Percentiles rank a stretch among this genome's conserved stretches.
Evolutionary conservation across 202 grass and related monocot genomes (phyloP).

Genomic region (Eragrostis tef): DNA sequence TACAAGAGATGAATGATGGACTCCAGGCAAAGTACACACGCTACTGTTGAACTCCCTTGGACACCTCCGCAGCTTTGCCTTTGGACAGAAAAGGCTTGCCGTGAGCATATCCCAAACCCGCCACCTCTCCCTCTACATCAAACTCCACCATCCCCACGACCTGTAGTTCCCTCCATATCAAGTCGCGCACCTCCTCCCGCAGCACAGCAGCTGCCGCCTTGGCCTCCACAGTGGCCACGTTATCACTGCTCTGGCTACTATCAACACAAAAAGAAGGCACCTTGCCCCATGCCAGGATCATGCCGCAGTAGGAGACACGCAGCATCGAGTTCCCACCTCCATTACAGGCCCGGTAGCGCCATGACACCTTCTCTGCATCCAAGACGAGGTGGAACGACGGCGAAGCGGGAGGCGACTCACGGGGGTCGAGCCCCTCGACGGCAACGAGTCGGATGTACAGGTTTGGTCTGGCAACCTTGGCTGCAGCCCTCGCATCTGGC

Average conservation of each 20-base stretch:
- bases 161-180: background rate
- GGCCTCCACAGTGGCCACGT: background rate
- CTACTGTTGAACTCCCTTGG: no score
- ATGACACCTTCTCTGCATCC: background rate
- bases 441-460: background rate
- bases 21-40: no score
- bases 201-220: background rate
- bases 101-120: background rate
- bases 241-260: background rate
- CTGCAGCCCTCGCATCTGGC: background rate
- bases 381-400: background rate
- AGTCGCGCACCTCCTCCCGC: background rate
- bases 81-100: background rate
- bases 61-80: background rate
- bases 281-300: constrained; percentile 21
- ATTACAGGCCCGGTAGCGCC: background rate
- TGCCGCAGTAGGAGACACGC: constrained; percentile 18
- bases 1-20: no score
- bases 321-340: background rate
- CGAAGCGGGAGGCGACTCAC: background rate
- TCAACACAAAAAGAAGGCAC: background rate
- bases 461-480: background rate
- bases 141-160: background rate
- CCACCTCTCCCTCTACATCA: constrained; percentile 15
- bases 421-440: background rate